Percentiles rank a stretch among this genome's conserved stretches.
Evolutionary conservation across 1,139 yeast genomes (phyloP).

Genomic region (Nakaseomyces delphensis): DNA sequence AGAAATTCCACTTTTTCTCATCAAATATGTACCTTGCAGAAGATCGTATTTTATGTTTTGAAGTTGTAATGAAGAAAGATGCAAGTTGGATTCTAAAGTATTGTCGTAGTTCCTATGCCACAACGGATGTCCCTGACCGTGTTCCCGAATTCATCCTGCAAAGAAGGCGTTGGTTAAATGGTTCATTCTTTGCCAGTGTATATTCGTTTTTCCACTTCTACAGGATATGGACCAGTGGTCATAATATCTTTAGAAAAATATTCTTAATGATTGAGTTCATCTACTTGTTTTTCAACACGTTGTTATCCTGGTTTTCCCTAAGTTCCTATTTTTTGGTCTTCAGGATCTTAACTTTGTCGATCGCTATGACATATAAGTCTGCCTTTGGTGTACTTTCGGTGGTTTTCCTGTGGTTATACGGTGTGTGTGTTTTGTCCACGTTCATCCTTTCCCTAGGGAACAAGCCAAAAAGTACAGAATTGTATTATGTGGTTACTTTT

Average conservation of each 20-base stretch:
- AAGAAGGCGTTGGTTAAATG: slow-evolving; percentile 93
- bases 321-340: slow-evolving; percentile 77
- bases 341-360: slow-evolving; percentile 63
- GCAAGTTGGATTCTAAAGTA: slow-evolving; percentile 82
- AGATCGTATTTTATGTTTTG: slow-evolving; percentile 91
- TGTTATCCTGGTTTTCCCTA: slow-evolving; percentile 74
- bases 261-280: slow-evolving; percentile 67
- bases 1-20: slow-evolving; percentile 58
- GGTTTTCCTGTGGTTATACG: slow-evolving; percentile 78
- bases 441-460: slow-evolving; percentile 90
- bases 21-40: slow-evolving; percentile 95
- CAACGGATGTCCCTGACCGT: slow-evolving; percentile 90
- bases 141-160: slow-evolving; percentile 82
- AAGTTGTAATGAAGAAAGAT: slow-evolving; percentile 68
- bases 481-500: slow-evolving; percentile 74
- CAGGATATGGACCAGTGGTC: slow-evolving; percentile 70
- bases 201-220: slow-evolving; percentile 70
- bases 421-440: slow-evolving; percentile 81
- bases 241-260: slow-evolving; percentile 59
- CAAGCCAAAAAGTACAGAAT: slow-evolving; percentile 85
- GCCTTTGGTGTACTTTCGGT: slow-evolving; percentile 76
- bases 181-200: slow-evolving; percentile 92
- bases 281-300: slow-evolving; percentile 60
- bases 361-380: slow-evolving; percentile 45
- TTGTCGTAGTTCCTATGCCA: slow-evolving; percentile 85